Base-by-base conservation (phyloP, 2,329 filamentous ascomycete genomes). In the Didymella lethalis region DNA sequence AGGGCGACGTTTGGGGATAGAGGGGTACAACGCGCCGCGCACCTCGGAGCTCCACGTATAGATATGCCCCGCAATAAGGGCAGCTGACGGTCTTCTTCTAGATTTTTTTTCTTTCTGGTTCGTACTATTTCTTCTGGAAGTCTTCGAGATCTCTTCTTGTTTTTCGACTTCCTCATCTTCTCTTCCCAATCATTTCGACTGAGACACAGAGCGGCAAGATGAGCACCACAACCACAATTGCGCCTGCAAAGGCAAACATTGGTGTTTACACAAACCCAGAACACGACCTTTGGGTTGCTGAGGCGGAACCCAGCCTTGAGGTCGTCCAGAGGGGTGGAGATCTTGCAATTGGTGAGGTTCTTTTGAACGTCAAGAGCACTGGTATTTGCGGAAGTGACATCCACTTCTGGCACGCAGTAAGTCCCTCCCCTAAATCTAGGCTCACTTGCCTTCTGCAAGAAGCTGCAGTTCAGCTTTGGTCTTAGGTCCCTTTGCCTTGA, bases 341-440 rank as follows among this genome's bases (percentile, higher is more conserved):
- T 48, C 81, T 97, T 70, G 88, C 90, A 79, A 84, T 86, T 25
- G 94, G 93, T 50, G 90, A 97, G 80, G 92, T 97, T 48, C 93
- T 92, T 26, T 79, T 98, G 63, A 92, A 91, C 54, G 87, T 98
- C 77, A 92, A 94, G 80, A 96, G 91, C 80, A 97, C 94, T 7
- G 95, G 95, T 57, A 98, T 98, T 72, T 98, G 95, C 83, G 94
- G 94, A 87, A 95, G 83, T 61, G 93, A 97, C 78, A 89, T 98
- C 56, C 94, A 98, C 81, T 98, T 98, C 83, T 98, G 94, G 94
- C 92, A 96, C 76, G 90, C 90, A 48, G 94, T 75, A 72, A 18
- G 74, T 58, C 32, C n/a, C 25, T 10, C 8, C 5, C 40, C 26
- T 43, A 25, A 1, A n/a, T 26, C 7, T n/a, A 3, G 20, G 20